These are phyloP conservation scores for Candida sithepensis DNA, from an alignment of 805 yeast genomes.

Conservation along the genomic window DNA sequence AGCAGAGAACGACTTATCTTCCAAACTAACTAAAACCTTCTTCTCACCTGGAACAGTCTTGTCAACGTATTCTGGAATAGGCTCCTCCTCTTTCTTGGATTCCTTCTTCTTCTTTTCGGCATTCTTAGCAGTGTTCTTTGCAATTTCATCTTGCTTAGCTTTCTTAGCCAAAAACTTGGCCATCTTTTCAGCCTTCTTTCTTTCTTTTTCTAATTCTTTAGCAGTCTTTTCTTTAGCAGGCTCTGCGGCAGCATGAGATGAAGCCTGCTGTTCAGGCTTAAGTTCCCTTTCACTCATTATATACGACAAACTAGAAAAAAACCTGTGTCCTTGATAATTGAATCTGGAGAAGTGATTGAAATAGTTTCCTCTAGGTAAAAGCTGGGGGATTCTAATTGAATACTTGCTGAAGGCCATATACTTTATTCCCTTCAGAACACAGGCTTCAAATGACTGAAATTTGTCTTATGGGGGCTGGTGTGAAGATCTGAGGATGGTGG, in stretches of 20 bases:
- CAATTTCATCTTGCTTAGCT: constrained; percentile 64
- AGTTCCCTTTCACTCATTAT: constrained; percentile 27
- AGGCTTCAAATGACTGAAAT: background rate
- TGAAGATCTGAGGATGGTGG: background rate
- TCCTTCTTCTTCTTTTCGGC: constrained; percentile 58
- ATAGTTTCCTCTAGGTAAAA: constrained; percentile 1
- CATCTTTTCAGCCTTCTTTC: constrained; percentile 54
- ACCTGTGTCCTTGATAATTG: constrained; percentile 6
- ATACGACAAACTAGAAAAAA: constrained; percentile 7
- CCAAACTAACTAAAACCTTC: constrained; percentile 80
- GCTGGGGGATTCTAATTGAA: constrained; percentile 4
- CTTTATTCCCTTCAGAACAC: background rate
- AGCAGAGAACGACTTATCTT: constrained; percentile 90
- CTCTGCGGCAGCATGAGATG: constrained; percentile 48
- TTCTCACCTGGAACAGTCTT: constrained; percentile 85
- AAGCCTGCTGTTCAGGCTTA: constrained; percentile 13
- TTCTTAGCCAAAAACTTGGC: constrained; percentile 74
- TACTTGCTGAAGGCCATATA: constrained; percentile 22
- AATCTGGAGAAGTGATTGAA: background rate
- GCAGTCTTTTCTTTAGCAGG: constrained; percentile 39
- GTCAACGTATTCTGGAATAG: constrained; percentile 83
- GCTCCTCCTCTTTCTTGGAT: constrained; percentile 66
- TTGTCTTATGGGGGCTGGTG: background rate
- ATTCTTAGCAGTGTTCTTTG: constrained; percentile 41
- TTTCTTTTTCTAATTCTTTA: constrained; percentile 70